Base-by-base conservation (phyloP, 2,329 filamentous ascomycete species). In the Colletotrichum sp. region DNA sequence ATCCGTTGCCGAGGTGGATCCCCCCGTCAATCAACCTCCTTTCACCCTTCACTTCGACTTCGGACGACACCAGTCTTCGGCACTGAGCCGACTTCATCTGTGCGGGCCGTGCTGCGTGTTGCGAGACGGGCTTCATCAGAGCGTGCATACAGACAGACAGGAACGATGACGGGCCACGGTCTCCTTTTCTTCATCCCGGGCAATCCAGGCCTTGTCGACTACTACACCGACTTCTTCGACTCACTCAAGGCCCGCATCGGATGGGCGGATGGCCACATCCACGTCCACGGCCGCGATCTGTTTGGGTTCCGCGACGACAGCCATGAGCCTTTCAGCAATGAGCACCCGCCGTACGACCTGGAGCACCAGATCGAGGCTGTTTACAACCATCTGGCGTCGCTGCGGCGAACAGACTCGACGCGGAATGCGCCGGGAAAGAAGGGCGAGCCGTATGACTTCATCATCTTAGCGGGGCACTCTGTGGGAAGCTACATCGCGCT, bases 121-220 rank as follows among this genome's bases (percentile, higher is more conserved):
- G 64, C 32, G 52, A 60, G 28, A 56, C 22, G 27, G 25, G 32
- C 28, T 43, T 39, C 27, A 22, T 39, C 70, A 74, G 25, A 65
- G 64, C 74, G 64, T 43, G 58, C 70, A 60, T 55, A 16, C 16
- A 52, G 1, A 22, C 43, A n/a, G 39, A n/a, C 43, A 18, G 34
- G 18, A 69, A 62, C 43, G 6, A 74, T 73, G 74, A 9, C 74
- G 22, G 76, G 77, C 16, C 84, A 80, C 76, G 85, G 84, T 76
- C 89, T 96, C 66, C 85, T 96, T 78, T 95, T 92, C 85, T 93
- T 95, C 83, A 88, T 96, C 55, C 91, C 93, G 32, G 94, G 94
- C 25, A 96, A 96, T 78, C 94, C 94, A 7, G 94, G 94, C 7
- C 87, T 95, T 22, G 90, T 96, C 66, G 90, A 89, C 71, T 96